Evolutionary conservation across 441 rosid species (phyloP).

Genomic region (Bocquillonia castaneifolia): DNA sequence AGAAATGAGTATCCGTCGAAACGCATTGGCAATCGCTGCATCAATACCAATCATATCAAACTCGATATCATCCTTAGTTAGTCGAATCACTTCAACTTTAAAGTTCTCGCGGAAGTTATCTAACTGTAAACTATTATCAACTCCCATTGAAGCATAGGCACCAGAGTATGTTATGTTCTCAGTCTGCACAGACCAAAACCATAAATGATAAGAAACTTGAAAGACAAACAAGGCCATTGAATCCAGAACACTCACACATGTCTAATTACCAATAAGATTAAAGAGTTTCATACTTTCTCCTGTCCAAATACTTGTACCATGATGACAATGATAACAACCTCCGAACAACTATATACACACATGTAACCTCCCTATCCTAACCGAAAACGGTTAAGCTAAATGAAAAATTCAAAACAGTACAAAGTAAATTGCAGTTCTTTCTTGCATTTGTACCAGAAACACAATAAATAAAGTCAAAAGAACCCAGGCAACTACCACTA

Average conservation of each 20-base stretch:
- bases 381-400: not conserved
- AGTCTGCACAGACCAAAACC: constrained; percentile 48
- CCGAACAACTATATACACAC: too few species aligned
- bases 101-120: constrained; percentile 51
- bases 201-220: not conserved
- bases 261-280: not conserved
- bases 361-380: not conserved
- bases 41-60: constrained; percentile 85
- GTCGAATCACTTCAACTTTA: constrained; percentile 50
- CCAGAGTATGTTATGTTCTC: constrained; percentile 55
- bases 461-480: too few species aligned
- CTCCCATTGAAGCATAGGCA: constrained; percentile 62
- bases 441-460: not conserved
- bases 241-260: not conserved
- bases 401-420: not conserved
- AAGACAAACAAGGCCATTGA: constrained; percentile 4
- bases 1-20: constrained; percentile 79
- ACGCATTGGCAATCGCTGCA: constrained; percentile 81
- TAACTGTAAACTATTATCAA: constrained; percentile 57
- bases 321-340: not conserved
- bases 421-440: not conserved
- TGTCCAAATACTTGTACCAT: not conserved
- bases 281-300: not conserved
- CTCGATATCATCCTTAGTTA: constrained; percentile 56
- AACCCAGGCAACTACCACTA: too few species aligned